Percentiles rank a stretch among this genome's conserved stretches.
phyloP scores from a whole-genome alignment of 1,139 yeast genomes.

The Taphrina pruni region DNA sequence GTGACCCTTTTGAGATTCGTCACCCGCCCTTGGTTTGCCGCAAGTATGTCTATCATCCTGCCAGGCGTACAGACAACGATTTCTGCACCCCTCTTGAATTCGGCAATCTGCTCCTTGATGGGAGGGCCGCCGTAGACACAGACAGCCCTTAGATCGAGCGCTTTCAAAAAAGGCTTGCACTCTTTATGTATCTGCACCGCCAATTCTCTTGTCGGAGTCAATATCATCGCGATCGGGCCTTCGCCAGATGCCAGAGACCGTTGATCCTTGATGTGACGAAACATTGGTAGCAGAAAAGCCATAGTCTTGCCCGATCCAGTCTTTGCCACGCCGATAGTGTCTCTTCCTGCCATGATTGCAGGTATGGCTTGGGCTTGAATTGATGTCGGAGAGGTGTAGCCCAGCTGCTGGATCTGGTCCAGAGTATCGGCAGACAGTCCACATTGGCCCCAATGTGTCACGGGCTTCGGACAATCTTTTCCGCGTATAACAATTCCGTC shows the following conservation, averaged over 20 bases:
- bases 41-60: slow-evolving; percentile 82
- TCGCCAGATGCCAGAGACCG: slow-evolving; percentile 60
- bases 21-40: slow-evolving; percentile 82
- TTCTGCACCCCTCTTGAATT: slow-evolving; percentile 77
- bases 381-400: slow-evolving; percentile 73
- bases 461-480: slow-evolving; percentile 66
- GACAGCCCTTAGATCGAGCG: slow-evolving; percentile 61
- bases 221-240: slow-evolving; percentile 79
- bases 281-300: slow-evolving; percentile 81
- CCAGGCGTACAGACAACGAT: slow-evolving; percentile 96
- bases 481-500: slow-evolving; percentile 74
- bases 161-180: slow-evolving; percentile 63
- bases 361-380: slow-evolving; percentile 94
- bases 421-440: slow-evolving; percentile 71
- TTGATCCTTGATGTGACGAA: slow-evolving; percentile 81
- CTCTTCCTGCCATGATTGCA: slow-evolving; percentile 85
- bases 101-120: slow-evolving; percentile 80
- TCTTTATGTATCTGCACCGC: slow-evolving; percentile 84
- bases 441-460: slow-evolving; percentile 77
- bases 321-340: slow-evolving; percentile 90
- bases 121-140: slow-evolving; percentile 97
- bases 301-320: slow-evolving; percentile 97
- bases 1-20: slow-evolving; percentile 73
- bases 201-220: slow-evolving; percentile 93
- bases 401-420: slow-evolving; percentile 60